Evolutionary conservation across 2,329 filamentous ascomycete genomes (phyloP), one percentile per base, ranked within the genome.

Genomic region (Fusarium sp.): DNA sequence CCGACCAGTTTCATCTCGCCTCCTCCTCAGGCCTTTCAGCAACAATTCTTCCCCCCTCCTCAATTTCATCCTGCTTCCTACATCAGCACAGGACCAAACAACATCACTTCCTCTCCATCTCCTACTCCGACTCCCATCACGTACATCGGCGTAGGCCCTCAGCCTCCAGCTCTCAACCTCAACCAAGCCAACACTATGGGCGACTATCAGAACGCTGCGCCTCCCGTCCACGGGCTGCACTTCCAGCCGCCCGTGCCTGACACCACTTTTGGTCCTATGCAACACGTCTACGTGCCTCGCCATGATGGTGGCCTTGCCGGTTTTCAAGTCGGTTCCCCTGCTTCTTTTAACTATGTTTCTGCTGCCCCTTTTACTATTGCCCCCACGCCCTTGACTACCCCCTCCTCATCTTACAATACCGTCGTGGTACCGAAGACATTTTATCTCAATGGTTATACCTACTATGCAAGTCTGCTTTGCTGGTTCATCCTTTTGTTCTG

Each of bases 181-280:
- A 54, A 45, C 29, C 44, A 61, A 61, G 24, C 32, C 24, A 42
- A 59, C 53, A 71, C 65, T 53, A 71, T 73, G 80, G 79, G 78
- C 56, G 79, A 80, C 61, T 85, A 86, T 70, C 78, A 79, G 65
- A 82, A 83, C 69, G 67, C 79, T n/a, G 75, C 71, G n/a, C 83
- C 81, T 68, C 80, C 81, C 44, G 77, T 79, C 30, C 74, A 74
- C 49, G 84, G 84, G 57, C 75, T 85, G 52, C 84, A 87, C 75
- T 89, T 86, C 72, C 85, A 89, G 73, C 88, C 88, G 2, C 87
- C 85, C 29, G 86, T 88, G 18, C 86, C 87, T 6, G 86, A 88
- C 70, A 88, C 87, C 18, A 85, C 84, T 45, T 82, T 84, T 74
- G 88, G 88, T 6, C 83, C 86, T 3, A 85, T 86, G 61, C 74